phyloP scores from a whole-genome alignment of 116 monocot species.

The Dioscorea cayenensis region DNA sequence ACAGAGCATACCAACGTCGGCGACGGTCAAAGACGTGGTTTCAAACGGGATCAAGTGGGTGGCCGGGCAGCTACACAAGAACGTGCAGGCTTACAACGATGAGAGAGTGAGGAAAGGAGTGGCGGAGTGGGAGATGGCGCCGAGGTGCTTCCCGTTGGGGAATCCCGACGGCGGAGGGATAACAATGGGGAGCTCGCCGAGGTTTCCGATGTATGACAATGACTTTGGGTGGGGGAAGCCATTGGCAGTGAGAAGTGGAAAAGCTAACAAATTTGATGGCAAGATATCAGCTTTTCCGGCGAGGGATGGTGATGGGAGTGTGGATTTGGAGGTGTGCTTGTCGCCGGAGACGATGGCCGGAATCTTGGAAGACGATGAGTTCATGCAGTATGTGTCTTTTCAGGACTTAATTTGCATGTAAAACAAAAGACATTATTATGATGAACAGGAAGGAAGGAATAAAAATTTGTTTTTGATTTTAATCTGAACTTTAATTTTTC shows the following conservation, averaged over 20 bases:
- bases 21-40: slow-evolving; percentile 34
- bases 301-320: slow-evolving; percentile 44
- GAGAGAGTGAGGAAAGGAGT: slow-evolving; percentile 25
- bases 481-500: no score
- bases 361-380: slow-evolving; percentile 55
- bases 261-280: slow-evolving; percentile 85
- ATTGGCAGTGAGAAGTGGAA: slow-evolving; percentile 68
- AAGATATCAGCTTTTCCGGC: slow-evolving; percentile 89
- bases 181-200: slow-evolving; percentile 82
- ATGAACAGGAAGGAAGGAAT: no score
- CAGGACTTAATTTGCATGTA: no score
- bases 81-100: slow-evolving; percentile 31
- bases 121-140: slow-evolving; percentile 51
- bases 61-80: slow-evolving; percentile 40
- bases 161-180: slow-evolving; percentile 64
- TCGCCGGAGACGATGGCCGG: slow-evolving; percentile 71
- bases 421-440: no score
- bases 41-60: slow-evolving; percentile 35
- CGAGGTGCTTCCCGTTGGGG: slow-evolving; percentile 62
- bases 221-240: slow-evolving; percentile 83
- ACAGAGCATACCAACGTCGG: slow-evolving; percentile 53
- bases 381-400: slow-evolving; percentile 49
- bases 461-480: no score
- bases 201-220: slow-evolving; percentile 83
- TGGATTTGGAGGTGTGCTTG: slow-evolving; percentile 77